phyloP scores from a whole-genome alignment of 768 basidiomycete species.

The Lactarius indigo region DNA sequence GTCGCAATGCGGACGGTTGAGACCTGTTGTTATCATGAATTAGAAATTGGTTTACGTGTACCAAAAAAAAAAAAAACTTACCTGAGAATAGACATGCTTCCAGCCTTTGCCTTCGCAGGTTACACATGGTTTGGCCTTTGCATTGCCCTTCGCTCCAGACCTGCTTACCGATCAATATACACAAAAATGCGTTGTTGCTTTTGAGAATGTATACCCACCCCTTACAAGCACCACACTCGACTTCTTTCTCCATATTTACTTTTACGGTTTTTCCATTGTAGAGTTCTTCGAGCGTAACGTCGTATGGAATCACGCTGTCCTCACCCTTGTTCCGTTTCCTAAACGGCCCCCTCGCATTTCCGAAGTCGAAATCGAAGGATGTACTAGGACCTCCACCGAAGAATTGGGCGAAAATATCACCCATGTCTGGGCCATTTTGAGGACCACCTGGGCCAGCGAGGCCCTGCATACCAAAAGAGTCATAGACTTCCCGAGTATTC shows the following conservation, averaged over 20 bases:
- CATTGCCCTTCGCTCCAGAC: constrained; percentile 74
- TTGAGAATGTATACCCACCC: constrained; percentile 49
- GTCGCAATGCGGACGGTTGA: constrained; percentile 47
- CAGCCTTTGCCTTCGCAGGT: constrained; percentile 84
- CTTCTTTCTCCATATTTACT: constrained; percentile 85
- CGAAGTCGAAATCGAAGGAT: constrained; percentile 65
- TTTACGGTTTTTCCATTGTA: constrained; percentile 89
- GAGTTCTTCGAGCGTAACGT: constrained; percentile 87
- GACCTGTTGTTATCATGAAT: constrained; percentile 33
- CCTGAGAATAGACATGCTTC: constrained; percentile 57
- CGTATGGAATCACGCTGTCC: constrained; percentile 73
- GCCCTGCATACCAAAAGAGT: constrained; percentile 68
- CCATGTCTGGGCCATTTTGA: constrained; percentile 43
- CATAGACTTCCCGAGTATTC: constrained; percentile 66
- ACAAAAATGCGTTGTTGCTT: constrained; percentile 17
- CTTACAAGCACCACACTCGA: constrained; percentile 73
- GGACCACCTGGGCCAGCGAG: constrained; percentile 48
- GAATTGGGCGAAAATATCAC: constrained; percentile 75
- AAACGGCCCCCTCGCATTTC: constrained; percentile 30
- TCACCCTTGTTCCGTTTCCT: constrained; percentile 55
- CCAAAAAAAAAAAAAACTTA: constrained; percentile 19
- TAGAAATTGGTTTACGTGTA: not conserved
- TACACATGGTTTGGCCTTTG: constrained; percentile 80
- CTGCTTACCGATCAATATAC: constrained; percentile 37
- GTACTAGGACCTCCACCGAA: constrained; percentile 54